A percentile compares a stretch with the other conserved stretches of the same genome.
phyloP scores from a whole-genome alignment of 2,329 filamentous ascomycete species.

The Colletotrichum phormii region DNA sequence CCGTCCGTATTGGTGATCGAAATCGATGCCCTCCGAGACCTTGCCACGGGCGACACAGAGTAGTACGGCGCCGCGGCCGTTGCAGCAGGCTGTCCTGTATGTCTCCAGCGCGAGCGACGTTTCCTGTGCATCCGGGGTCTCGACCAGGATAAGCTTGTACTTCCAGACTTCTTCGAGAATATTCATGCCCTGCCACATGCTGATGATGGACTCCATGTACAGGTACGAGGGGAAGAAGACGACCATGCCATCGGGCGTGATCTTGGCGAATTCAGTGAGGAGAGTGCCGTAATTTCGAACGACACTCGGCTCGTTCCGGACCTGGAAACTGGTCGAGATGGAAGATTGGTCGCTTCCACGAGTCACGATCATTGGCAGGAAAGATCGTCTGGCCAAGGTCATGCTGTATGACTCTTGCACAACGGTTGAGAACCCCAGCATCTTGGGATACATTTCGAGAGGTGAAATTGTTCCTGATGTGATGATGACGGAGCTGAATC shows the following conservation, averaged over 20 bases:
- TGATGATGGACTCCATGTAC: constrained; percentile 99
- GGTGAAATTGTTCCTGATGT: constrained; percentile 98
- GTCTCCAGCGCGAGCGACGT: constrained; percentile 96
- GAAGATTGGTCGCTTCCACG: constrained; percentile 93
- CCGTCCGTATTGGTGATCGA: constrained; percentile 97
- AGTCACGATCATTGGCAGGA: constrained; percentile 97
- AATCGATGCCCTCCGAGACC: constrained; percentile 98
- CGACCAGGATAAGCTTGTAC: constrained; percentile 97
- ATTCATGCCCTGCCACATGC: constrained; percentile 99
- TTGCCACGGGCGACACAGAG: constrained; percentile 97
- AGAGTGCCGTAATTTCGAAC: constrained; percentile 96
- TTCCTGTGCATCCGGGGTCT: constrained; percentile 97
- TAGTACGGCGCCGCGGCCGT: constrained; percentile 91
- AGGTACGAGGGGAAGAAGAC: constrained; percentile 99
- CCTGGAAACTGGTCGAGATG: constrained; percentile 93
- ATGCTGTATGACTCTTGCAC: constrained; percentile 98
- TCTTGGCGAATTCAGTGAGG: constrained; percentile 92
- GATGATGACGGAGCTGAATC: constrained; percentile 98
- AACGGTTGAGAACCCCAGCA: constrained; percentile 92
- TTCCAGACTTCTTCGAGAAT: constrained; percentile 99
- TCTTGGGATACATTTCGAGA: constrained; percentile 98
- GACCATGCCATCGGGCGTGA: constrained; percentile 97
- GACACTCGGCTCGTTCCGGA: constrained; percentile 95
- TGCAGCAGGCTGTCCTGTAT: constrained; percentile 97
- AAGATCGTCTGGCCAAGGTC: constrained; percentile 94